phyloP scores from a whole-genome alignment of 768 basidiomycete species.

The Lentinula guzmanii region DNA sequence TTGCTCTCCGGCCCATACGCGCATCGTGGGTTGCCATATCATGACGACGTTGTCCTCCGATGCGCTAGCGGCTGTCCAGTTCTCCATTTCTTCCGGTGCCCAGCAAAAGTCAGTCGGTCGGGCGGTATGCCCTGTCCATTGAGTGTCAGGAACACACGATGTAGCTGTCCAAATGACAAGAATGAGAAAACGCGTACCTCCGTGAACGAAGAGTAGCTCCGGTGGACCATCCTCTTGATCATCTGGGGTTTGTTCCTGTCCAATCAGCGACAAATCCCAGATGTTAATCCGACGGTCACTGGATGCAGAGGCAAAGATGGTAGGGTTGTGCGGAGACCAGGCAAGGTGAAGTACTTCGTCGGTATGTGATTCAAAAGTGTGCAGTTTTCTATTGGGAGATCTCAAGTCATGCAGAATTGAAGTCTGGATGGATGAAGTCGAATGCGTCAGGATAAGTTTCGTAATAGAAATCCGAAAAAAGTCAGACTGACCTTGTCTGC shows the following conservation, averaged over 20 bases:
- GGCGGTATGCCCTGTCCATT: slow-evolving; percentile 66
- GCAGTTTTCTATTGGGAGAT: slow-evolving; percentile 64
- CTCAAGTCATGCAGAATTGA: slow-evolving; percentile 86
- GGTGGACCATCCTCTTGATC: slow-evolving; percentile 98
- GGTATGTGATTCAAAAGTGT: slow-evolving; percentile 88
- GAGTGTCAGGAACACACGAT: not conserved
- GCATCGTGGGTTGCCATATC: slow-evolving; percentile 96
- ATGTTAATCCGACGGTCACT: slow-evolving; percentile 91
- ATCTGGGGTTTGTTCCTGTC: slow-evolving; percentile 94
- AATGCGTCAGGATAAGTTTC: not conserved
- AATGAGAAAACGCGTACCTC: slow-evolving; percentile 49
- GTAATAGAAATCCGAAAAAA: not conserved
- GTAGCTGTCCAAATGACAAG: not conserved
- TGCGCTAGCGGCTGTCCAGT: slow-evolving; percentile 82
- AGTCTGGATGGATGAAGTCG: slow-evolving; percentile 44
- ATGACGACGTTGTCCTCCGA: slow-evolving; percentile 97
- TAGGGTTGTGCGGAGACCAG: slow-evolving; percentile 93
- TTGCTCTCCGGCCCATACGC: slow-evolving; percentile 88
- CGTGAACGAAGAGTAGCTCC: slow-evolving; percentile 93
- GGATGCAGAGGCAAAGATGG: slow-evolving; percentile 91
- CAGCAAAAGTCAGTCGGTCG: slow-evolving; percentile 93
- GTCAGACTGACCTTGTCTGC: slow-evolving; percentile 71
- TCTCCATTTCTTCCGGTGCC: slow-evolving; percentile 79
- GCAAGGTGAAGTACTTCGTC: slow-evolving; percentile 92
- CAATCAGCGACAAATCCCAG: slow-evolving; percentile 91